Base-by-base conservation (phyloP, 2,329 filamentous ascomycete genomes). In the Annulohypoxylon truncatum region DNA sequence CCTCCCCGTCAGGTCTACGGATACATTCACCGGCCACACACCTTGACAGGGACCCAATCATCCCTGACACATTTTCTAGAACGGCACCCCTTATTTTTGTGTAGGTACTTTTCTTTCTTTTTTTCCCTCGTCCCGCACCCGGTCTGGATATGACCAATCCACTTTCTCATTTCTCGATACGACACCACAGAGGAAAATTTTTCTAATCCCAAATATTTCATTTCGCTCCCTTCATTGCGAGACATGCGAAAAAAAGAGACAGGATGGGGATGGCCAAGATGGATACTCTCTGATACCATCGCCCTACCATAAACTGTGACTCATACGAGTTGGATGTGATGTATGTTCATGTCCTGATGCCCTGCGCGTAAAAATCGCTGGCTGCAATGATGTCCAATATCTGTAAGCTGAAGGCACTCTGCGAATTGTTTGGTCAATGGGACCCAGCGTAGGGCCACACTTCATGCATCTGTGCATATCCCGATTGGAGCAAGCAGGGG, bases 311-410 rank as follows among this genome's bases (percentile, higher is more conserved):
- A 63, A 55, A 65, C 56, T 68, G 71, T 75, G 73, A 75, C 73
- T 75, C 73, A 75, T 68, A 66, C 18, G 61, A 64, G 61, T 61
- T 40, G 66, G 56, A 70, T 67, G 70, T 71, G 65, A 72, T 74
- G 71, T 72, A 69, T 56, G 66, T 71, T 69, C 66, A 74, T 74
- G 73, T 71, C 73, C 67, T 75, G 71, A 69, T 75, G 73, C 73
- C 73, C 69, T 73, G 71, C 71, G 61, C 60, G 60, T 46, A 55
- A 68, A 68, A 67, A 64, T 60, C 67, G 64, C 61, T 73, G 59
- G 61, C 73, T 75, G 73, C 73, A 75, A 63, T 75, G 73, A 73
- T 75, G 73, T 75, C 73, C 73, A 75, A 75, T 73, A 67, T 70
- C 65, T 72, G 73, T 73, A 73, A 73, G 73, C 73, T 75, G 70